Evolutionary conservation across 2,329 filamentous ascomycete species (phyloP).

Genomic region (Aspergillus quadrilineatus): DNA sequence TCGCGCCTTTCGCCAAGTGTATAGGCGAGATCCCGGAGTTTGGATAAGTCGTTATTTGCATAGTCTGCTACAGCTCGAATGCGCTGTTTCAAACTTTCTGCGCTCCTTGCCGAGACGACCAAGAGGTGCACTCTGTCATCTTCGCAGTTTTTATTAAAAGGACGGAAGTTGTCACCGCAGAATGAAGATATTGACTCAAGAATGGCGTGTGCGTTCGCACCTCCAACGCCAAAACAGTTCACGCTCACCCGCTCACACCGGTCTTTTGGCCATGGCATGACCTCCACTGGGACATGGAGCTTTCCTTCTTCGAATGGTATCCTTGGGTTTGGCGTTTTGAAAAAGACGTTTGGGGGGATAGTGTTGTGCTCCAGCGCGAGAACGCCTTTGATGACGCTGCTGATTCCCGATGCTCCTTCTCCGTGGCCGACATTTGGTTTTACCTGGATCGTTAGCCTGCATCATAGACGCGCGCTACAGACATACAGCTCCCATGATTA

Average conservation of each 20-base stretch:
- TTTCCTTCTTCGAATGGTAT: conserved; percentile 9
- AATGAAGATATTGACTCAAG: conserved; percentile 22
- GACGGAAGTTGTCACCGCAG: not conserved
- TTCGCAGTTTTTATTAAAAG: conserved; percentile 18
- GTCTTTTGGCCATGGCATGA: conserved; percentile 20
- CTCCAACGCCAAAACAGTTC: conserved; percentile 30
- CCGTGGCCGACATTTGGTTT: conserved; percentile 24
- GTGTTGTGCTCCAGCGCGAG: conserved; percentile 16
- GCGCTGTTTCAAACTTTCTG: not conserved
- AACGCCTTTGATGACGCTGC: conserved; percentile 20
- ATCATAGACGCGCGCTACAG: no score
- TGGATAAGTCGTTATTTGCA: not conserved
- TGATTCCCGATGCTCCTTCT: conserved; percentile 19
- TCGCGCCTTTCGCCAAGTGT: conserved; percentile 9
- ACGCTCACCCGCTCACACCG: conserved; percentile 22
- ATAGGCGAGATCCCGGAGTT: conserved; percentile 8
- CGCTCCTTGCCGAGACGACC: not conserved
- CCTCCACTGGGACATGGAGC: not conserved
- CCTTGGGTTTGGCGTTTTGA: conserved; percentile 21
- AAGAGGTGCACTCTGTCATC: not conserved
- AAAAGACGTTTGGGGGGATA: conserved; percentile 20
- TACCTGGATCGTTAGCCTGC: not conserved
- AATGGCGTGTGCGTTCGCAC: conserved; percentile 14
- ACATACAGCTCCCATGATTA: conserved; percentile 15
- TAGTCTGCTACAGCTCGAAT: conserved; percentile 17